These are phyloP conservation scores for Fusarium foetens DNA, from an alignment of 2,329 filamentous ascomycete species.

Conservation along the genomic window DNA sequence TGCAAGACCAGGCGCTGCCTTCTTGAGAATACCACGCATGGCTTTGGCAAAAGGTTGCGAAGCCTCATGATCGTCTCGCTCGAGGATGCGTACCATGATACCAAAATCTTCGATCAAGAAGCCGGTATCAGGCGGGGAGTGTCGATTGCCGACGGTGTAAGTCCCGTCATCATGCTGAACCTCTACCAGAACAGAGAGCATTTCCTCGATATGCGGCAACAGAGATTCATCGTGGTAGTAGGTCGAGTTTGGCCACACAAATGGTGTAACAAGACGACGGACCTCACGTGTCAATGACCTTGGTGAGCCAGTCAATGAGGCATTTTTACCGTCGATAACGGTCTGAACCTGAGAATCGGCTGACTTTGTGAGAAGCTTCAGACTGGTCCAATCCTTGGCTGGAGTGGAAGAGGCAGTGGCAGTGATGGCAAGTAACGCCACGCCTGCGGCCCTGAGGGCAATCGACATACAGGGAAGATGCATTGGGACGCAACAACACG, in stretches of 20 bases:
- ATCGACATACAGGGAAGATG: background rate
- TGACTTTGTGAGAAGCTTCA: slow-evolving; percentile 1
- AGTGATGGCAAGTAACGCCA: background rate
- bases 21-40: slow-evolving; percentile 11
- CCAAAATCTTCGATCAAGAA: slow-evolving; percentile 22
- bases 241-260: slow-evolving; percentile 8
- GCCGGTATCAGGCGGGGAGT: slow-evolving; percentile 17
- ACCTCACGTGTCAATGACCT: slow-evolving; percentile 8
- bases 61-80: background rate
- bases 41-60: background rate
- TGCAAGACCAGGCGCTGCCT: slow-evolving; percentile 6
- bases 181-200: background rate
- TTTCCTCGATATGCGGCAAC: slow-evolving; percentile 1
- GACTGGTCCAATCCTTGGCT: background rate
- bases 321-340: background rate
- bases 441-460: background rate
- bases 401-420: background rate
- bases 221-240: slow-evolving; percentile 17
- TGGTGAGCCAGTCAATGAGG: slow-evolving; percentile 2
- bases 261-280: slow-evolving; percentile 11
- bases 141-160: slow-evolving; percentile 16
- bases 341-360: slow-evolving; percentile 1
- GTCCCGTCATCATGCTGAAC: slow-evolving; percentile 12
- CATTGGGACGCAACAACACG: background rate
- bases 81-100: slow-evolving; percentile 21